Conservation (phyloP, 139 green algal genomes). For the Pleodorina starrii region DNA sequence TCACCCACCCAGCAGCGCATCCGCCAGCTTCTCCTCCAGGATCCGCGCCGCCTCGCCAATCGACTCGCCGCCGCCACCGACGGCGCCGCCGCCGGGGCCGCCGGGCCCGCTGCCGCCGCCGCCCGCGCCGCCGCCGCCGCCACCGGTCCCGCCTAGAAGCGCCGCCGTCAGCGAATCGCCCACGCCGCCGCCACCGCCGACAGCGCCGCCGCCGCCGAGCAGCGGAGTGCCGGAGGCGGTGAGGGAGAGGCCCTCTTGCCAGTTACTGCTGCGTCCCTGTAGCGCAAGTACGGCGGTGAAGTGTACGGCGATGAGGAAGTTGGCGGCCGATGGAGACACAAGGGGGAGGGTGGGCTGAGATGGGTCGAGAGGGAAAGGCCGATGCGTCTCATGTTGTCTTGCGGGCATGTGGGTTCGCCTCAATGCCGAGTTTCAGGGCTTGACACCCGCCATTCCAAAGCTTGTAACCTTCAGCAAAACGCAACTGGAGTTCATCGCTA, state of each 20-base stretch:
- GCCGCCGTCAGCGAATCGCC: background rate
- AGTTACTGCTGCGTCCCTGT: conserved; percentile 64
- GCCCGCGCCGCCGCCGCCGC: background rate
- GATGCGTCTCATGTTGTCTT: too few relatives aligned
- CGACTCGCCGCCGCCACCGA: conserved; percentile 17
- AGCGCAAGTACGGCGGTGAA: background rate
- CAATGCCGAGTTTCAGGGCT: too few relatives aligned
- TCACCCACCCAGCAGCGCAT: conserved; percentile 82
- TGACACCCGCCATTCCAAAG: too few relatives aligned
- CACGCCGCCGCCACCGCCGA: conserved; percentile 7
- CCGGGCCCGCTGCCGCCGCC: conserved; percentile 47
- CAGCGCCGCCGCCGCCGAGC: conserved; percentile 21
- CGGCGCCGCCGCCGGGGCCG: conserved; percentile 15
- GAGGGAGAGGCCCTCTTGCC: conserved; percentile 70
- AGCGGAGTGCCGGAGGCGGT: conserved; percentile 51
- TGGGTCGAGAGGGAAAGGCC: too few relatives aligned
- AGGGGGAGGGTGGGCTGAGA: too few relatives aligned
- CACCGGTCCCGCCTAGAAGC: conserved; percentile 8
- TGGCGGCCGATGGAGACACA: too few relatives aligned
- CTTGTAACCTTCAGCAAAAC: too few relatives aligned
- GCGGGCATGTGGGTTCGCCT: too few relatives aligned
- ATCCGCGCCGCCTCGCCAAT: conserved; percentile 84
- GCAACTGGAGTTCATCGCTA: too few relatives aligned
- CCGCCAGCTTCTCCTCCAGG: conserved; percentile 93
- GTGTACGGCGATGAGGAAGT: background rate